These are phyloP conservation scores for Termitomyces sp. DNA, from an alignment of 768 basidiomycete genomes.

Conservation along the genomic window DNA sequence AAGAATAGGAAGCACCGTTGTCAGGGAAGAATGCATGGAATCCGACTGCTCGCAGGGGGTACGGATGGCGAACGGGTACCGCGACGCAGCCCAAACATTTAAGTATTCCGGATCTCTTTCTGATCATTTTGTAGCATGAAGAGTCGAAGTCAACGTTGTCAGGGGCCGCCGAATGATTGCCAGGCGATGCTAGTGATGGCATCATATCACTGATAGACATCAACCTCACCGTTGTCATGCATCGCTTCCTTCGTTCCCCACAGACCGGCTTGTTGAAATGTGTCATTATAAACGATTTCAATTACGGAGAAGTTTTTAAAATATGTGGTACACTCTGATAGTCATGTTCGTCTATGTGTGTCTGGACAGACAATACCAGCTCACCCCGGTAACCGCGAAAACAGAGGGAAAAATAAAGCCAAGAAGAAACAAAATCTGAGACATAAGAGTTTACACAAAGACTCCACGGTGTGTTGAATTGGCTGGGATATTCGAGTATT, in stretches of 20 bases:
- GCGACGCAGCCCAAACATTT: neutral
- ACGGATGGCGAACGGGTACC: neutral
- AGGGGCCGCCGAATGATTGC: neutral
- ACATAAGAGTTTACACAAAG: neutral
- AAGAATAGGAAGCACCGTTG: slow-evolving; percentile 9
- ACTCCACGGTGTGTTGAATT: slow-evolving; percentile 1
- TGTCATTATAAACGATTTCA: neutral
- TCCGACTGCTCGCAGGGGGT: neutral
- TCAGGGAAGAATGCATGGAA: slow-evolving; percentile 9
- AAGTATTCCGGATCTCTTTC: slow-evolving; percentile 5
- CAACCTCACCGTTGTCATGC: neutral
- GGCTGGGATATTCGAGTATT: neutral
- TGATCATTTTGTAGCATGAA: slow-evolving; percentile 9
- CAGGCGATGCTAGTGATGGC: neutral
- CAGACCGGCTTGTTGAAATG: neutral
- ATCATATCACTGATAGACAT: neutral
- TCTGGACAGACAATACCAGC: neutral
- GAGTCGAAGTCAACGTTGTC: slow-evolving; percentile 3
- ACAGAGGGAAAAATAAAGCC: neutral
- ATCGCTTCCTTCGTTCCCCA: neutral
- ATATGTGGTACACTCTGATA: slow-evolving; percentile 7
- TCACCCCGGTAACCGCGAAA: neutral
- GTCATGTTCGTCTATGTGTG: slow-evolving; percentile 3
- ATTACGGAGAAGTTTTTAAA: slow-evolving; percentile 1
- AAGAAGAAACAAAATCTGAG: neutral